Conservation (phyloP, 2,329 filamentous ascomycete species). For the Penicillium sp. region DNA sequence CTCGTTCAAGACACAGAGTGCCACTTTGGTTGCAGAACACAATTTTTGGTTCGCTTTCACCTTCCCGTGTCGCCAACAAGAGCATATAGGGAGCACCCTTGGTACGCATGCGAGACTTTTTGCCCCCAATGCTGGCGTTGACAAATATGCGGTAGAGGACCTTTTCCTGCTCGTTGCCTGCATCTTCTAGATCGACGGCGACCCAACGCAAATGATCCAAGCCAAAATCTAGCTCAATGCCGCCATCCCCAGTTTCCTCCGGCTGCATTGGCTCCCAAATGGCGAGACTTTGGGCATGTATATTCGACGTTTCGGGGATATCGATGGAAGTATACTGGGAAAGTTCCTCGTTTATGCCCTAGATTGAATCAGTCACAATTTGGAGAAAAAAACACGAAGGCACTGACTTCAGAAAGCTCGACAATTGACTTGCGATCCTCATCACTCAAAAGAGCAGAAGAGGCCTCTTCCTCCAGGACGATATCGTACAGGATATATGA, state of each 20-base stretch:
- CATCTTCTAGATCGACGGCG: conserved; percentile 8
- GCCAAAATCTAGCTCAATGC: conserved; percentile 12
- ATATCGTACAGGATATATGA: conserved; percentile 33
- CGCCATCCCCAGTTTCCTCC: conserved; percentile 21
- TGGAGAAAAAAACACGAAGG: not conserved
- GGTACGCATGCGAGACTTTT: conserved; percentile 29
- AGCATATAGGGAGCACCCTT: conserved; percentile 33
- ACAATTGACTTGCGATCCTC: conserved; percentile 31
- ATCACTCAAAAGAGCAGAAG: conserved; percentile 19
- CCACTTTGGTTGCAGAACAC: conserved; percentile 33
- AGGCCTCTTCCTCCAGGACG: conserved; percentile 23
- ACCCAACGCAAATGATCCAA: conserved; percentile 28
- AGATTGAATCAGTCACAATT: not conserved
- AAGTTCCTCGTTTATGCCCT: conserved; percentile 29
- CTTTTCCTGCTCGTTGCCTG: conserved; percentile 32
- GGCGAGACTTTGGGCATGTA: conserved; percentile 23
- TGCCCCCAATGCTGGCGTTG: conserved; percentile 31
- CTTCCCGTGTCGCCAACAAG: conserved; percentile 26
- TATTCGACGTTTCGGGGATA: conserved; percentile 21
- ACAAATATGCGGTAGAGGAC: conserved; percentile 31
- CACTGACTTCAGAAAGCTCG: conserved; percentile 28
- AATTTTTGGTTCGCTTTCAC: conserved; percentile 32
- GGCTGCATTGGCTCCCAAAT: conserved; percentile 31
- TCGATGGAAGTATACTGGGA: conserved; percentile 25
- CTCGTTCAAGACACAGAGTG: conserved; percentile 26